Base-by-base conservation (phyloP, 768 basidiomycete species). In the Lentinula raphanica region DNA sequence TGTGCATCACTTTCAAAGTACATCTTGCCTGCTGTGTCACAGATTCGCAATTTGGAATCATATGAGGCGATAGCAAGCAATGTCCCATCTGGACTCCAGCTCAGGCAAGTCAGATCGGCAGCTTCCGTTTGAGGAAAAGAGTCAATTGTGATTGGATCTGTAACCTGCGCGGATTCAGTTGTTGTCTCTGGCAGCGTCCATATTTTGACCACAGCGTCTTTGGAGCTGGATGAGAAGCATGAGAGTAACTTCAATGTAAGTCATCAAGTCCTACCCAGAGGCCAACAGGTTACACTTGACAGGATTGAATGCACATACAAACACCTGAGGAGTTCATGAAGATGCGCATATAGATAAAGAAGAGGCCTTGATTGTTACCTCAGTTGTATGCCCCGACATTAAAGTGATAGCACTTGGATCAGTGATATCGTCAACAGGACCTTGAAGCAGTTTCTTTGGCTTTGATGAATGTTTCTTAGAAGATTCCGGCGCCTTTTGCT, bases 231-330 rank as follows among this genome's bases (percentile, higher is more conserved):
- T 21, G 39, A 51, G 39, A 54, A 59, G 54, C 62, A 56, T 49
- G 56, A 60, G 45, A 56, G 56, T 53, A 49, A 45, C 51, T 35
- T 35, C 45, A 56, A 49, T 19, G 48, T 12, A 59, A 49, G n/a
- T 31, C 40, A 45, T 54, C 21, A 9, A 58, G 39, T 64, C 82
- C 60, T 69, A 90, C 90, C 91, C 91, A 28, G 90, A 84, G 21
- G 88, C 88, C 17, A 93, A 71, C n/a, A 84, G 65, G 38, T 80
- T 76, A 29, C 74, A 74, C 32, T 79, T 73, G 36, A 71, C 75
- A 12, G 91, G 90, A 70, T 90, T 92, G 78, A 88, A 93, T 3
- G 86, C 82, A 56, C 88, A 89, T 5, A 89, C 84, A 56, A 92
- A 93, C 6, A 93, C 88, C 90, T 92, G 57, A 19, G 39, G 29